Base-by-base conservation (phyloP, 768 basidiomycete species). In the Xerocomus spinulosus region DNA sequence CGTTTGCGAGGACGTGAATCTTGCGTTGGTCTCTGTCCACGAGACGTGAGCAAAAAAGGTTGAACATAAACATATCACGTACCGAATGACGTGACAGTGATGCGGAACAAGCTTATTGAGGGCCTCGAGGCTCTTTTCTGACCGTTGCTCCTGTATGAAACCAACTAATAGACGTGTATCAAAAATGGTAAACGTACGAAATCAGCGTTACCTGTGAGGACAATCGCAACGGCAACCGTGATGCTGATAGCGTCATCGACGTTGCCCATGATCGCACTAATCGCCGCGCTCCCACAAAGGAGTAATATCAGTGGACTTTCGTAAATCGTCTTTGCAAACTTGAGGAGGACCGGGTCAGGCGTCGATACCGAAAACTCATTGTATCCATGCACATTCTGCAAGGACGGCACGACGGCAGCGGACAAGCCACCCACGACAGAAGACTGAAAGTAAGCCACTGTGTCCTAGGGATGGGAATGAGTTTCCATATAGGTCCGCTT, bases 81-180 rank as follows among this genome's bases (percentile, higher is more conserved):
- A 73, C 69, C 93, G 87, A 45, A 88, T 75, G 51, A 96, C 83
- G 61, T 94, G 92, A 62, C 92, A 95, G 64, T 95, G 92, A 66
- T 98, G 94, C 0, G 94, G 94, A 18, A 98, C 94, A 34, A 98
- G 85, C 67, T 94, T 96, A 72, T 93, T 96, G 28, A 98, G 74
- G 0, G 94, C 92, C 67, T 96, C 92, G 23, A 98, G 73, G 50
- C 89, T 92, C 69, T 96, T 84, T 64, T 97, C 94, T 1, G 95
- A 97, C 26, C 94, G 78, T 51, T 87, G 82, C 67, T 98, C 94
- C 67, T 98, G 94, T 25, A 98, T 82, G 61, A 97, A 98, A 9
- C 92, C 95, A 53, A 98, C 94, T 77, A 39, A 46, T 4, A 40
- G 18, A 24, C 17, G 18, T 26, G 21, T 14, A 29, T 52, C 26